These are phyloP conservation scores for Camelina sativa DNA, from an alignment of 345 rosid genomes.

Conservation along the genomic window DNA sequence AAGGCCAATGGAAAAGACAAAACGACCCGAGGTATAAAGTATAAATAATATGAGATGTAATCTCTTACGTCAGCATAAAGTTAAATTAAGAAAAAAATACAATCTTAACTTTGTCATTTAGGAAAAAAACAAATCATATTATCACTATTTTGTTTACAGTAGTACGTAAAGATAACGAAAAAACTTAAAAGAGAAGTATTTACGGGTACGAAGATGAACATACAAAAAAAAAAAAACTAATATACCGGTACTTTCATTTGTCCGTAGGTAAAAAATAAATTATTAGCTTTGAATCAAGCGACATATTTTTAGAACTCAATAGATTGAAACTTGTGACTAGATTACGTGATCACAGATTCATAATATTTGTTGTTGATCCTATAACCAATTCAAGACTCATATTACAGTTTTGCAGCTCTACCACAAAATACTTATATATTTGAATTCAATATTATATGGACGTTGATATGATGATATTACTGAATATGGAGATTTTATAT, in stretches of 20 bases:
- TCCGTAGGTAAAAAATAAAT: too few species aligned
- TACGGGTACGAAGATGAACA: neutral
- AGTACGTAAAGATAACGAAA: neutral
- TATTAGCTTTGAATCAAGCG: too few species aligned
- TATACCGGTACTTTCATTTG: too few species aligned
- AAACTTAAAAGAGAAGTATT: neutral
- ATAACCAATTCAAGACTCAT: neutral
- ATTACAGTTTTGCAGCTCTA: neutral
- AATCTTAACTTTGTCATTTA: constrained; percentile 27
- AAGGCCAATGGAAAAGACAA: constrained; percentile 30
- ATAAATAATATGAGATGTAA: constrained; percentile 33
- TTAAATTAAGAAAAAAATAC: constrained; percentile 30
- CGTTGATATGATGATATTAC: neutral
- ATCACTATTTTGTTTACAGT: too few species aligned
- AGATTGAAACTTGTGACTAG: neutral
- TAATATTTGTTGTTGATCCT: too few species aligned
- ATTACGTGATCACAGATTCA: neutral
- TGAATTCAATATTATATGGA: neutral
- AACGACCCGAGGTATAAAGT: constrained; percentile 36
- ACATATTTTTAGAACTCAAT: neutral
- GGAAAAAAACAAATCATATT: constrained; percentile 1
- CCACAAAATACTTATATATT: neutral
- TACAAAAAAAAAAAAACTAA: too few species aligned
- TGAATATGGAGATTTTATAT: constrained; percentile 1
- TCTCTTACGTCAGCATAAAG: constrained; percentile 32